phyloP scores from a whole-genome alignment of 257 asterid species.

The Capsicum pubescens region DNA sequence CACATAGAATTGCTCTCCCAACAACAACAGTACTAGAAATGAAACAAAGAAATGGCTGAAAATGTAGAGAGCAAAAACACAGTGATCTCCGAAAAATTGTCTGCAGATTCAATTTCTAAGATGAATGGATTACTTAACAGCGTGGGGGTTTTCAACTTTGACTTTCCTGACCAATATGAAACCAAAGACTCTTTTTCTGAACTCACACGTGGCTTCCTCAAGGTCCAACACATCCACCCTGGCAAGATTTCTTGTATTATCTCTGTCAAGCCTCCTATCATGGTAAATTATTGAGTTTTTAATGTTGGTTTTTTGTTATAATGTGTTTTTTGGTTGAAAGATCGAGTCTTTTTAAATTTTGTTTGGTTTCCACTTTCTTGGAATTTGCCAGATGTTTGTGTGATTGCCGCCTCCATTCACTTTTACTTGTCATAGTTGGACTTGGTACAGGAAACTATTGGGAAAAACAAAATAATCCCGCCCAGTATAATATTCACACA shows the following conservation, averaged over 20 bases:
- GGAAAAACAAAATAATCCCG: too few species aligned
- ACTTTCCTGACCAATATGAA: slow-evolving; percentile 48
- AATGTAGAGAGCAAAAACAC: slow-evolving; percentile 17
- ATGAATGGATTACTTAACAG: slow-evolving; percentile 31
- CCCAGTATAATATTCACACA: too few species aligned
- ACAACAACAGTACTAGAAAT: background rate
- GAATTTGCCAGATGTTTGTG: background rate
- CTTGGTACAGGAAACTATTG: too few species aligned
- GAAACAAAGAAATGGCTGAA: background rate
- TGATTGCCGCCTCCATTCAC: background rate
- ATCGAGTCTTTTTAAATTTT: background rate
- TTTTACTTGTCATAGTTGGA: too few species aligned
- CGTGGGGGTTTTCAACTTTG: slow-evolving; percentile 36
- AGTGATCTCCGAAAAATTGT: slow-evolving; percentile 32
- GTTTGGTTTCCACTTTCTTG: background rate
- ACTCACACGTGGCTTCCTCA: slow-evolving; percentile 60
- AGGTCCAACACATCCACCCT: slow-evolving; percentile 53
- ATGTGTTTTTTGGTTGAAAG: background rate
- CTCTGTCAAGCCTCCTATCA: slow-evolving; percentile 57
- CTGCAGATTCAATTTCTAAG: slow-evolving; percentile 29
- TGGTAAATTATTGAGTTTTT: slow-evolving; percentile 43
- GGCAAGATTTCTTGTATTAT: slow-evolving; percentile 78
- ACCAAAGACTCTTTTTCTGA: slow-evolving; percentile 61
- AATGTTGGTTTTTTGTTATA: background rate
- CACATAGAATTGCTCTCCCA: too few species aligned